Base-by-base conservation (phyloP, 2,329 filamentous ascomycete genomes). In the Xylariaceae sp. region DNA sequence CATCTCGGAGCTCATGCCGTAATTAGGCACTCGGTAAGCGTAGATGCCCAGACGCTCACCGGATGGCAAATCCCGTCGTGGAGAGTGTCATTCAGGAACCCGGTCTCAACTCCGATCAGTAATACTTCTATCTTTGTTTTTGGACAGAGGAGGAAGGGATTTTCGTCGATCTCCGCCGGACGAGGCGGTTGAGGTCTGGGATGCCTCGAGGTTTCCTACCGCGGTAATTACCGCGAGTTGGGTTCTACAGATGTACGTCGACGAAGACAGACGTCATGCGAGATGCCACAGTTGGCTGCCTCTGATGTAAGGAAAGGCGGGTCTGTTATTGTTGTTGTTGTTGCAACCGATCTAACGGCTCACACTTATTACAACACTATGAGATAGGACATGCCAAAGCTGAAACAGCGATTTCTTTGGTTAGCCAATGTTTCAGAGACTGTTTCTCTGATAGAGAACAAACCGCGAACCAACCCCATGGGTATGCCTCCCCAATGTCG, bases 351-450 rank as follows among this genome's bases (percentile, higher is more conserved):
- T 9, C 8, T 2, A 42, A 30, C 23, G 23, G 23, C 23, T 30
- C 23, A 30, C 23, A 30, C 23, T 30, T 30, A 30, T 30, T 30
- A 30, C 23, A 30, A 30, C 23, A 30, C 23, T 30, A 30, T 30
- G 23, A 30, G 23, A 7, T 10, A 42, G 37, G 11, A 42, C 37
- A 13, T 42, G 37, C 37, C 37, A 42, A 42, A 42, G 11, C 37
- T 13, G 37, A 42, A 42, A 42, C 37, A 42, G 8, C 8, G 37
- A 10, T 42, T 42, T 13, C 37, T 8, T 42, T 9, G 23, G 23
- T 13, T 45, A 6, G 42, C 42, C 42, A 68, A 61, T 58, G 67
- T 68, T 68, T 69, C 66, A 68, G 63, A 67, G 61, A 44, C 51
- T 4, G 23, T 30, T 45, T 37, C 54, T 57, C 50, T 56, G 44